These are phyloP conservation scores for Solanum microdontum DNA, from an alignment of 257 asterid genomes.

Conservation along the genomic window DNA sequence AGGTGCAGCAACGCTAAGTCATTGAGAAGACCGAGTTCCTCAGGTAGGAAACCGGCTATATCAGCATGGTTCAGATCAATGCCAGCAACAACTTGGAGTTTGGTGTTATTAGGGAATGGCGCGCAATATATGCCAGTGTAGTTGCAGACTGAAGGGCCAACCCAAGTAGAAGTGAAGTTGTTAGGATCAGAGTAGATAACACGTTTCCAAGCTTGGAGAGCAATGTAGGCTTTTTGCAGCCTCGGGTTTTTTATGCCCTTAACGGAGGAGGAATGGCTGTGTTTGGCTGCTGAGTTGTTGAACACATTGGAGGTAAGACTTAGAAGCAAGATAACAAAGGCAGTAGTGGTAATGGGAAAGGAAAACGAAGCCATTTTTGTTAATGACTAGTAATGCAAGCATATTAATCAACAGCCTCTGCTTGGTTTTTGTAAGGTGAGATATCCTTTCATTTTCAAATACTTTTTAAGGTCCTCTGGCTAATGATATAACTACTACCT, in stretches of 20 bases:
- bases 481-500: neutral
- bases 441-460: neutral
- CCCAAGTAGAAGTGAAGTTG: slow-evolving; percentile 50
- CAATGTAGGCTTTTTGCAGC: slow-evolving; percentile 42
- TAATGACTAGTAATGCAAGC: neutral
- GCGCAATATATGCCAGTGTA: slow-evolving; percentile 49
- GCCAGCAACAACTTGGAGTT: slow-evolving; percentile 35
- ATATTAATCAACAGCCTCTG: neutral
- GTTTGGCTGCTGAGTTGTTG: slow-evolving; percentile 20
- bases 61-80: slow-evolving; percentile 57
- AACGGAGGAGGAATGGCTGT: neutral
- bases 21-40: slow-evolving; percentile 51
- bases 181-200: slow-evolving; percentile 56
- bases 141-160: slow-evolving; percentile 47
- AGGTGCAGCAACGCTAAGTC: slow-evolving; percentile 51
- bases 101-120: slow-evolving; percentile 31
- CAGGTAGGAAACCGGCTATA: slow-evolving; percentile 59
- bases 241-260: slow-evolving; percentile 8
- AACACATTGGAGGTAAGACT: slow-evolving; percentile 3
- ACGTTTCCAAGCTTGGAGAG: slow-evolving; percentile 54
- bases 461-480: neutral
- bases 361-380: slow-evolving; percentile 28
- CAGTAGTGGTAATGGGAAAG: neutral
- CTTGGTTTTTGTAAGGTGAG: neutral
- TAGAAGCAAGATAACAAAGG: slow-evolving; percentile 20